Base-by-base conservation (phyloP, 1,139 yeast genomes). In the Magnusiomyces ingens region DNA sequence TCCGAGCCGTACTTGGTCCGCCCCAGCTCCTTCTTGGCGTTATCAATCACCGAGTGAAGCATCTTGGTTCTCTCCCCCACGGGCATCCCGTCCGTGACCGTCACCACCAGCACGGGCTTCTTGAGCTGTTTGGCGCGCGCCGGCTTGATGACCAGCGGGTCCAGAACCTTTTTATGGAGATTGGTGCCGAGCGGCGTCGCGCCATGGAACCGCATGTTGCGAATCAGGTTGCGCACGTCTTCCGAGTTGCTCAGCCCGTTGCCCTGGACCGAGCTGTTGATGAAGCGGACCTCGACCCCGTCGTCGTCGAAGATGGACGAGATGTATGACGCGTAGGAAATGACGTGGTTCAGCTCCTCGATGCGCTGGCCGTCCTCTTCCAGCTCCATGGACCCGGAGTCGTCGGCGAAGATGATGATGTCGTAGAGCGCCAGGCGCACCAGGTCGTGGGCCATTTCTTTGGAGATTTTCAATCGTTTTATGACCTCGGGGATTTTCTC, bases 311-410 rank as follows among this genome's bases (percentile, higher is more conserved):
- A 65, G 43, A 66, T 56, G 5, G 67, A 56, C 3, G 64, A 65
- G 15, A 68, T 69, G 49, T 57, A 63, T 4, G 68, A 64, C 11
- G 63, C 60, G 12, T 67, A 58, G 38, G 59, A 55, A 47, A 67
- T 53, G 26, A 65, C 64, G 49, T 65, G 54, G 57, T 65, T 64
- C 48, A 67, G 58, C 49, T 67, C 70, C 37, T 65, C 68, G 49
- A 67, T 65, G 38, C 70, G 64, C 55, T 64, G 67, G 12, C 70
- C 70, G 49, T 63, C 63, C 54, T 66, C 69, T 54, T 65, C 69
- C 50, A 65, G 64, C 10, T 65, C 62, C 70, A 67, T 67, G 18
- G 69, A 66, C 10, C 70, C 70, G 10, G 69, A 65, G 50, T 67
- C 70, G 52, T 67, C 70, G 41, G 65, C 62, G 47, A 58, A 65